Evolutionary conservation across 306 rosid genomes (phyloP).

Genomic region (Luffa aegyptiaca): DNA sequence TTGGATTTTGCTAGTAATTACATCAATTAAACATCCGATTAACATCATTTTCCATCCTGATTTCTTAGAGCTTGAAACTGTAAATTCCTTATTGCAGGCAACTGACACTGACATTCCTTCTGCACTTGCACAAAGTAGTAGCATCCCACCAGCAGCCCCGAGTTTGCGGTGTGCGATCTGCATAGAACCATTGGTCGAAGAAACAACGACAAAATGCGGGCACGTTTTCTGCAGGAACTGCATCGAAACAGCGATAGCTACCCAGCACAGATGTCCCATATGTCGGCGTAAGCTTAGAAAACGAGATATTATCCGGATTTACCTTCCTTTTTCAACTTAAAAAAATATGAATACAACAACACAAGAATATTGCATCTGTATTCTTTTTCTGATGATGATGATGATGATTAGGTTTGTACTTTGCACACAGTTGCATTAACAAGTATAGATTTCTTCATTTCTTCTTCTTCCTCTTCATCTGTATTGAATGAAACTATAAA

Average conservation of each 20-base stretch:
- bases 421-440: conserved; percentile 5
- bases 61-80: background rate
- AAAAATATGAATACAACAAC: background rate
- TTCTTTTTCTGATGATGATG: background rate
- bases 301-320: conserved; percentile 61
- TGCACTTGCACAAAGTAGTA: conserved; percentile 1
- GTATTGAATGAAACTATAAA: conserved; percentile 9
- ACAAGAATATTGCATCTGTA: background rate
- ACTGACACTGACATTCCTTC: background rate
- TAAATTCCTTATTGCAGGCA: background rate
- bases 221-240: conserved; percentile 78
- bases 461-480: background rate
- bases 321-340: conserved; percentile 34
- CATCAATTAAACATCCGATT: background rate
- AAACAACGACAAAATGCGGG: conserved; percentile 76
- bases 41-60: background rate
- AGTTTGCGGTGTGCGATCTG: conserved; percentile 75
- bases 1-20: background rate
- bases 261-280: conserved; percentile 58
- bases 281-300: conserved; percentile 58
- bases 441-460: conserved; percentile 4
- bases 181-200: conserved; percentile 45
- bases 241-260: conserved; percentile 37
- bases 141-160: conserved; percentile 48
- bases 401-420: conserved; percentile 4